phyloP scores from a whole-genome alignment of 176 grass and related monocot genomes.

The Pharus latifolius region DNA sequence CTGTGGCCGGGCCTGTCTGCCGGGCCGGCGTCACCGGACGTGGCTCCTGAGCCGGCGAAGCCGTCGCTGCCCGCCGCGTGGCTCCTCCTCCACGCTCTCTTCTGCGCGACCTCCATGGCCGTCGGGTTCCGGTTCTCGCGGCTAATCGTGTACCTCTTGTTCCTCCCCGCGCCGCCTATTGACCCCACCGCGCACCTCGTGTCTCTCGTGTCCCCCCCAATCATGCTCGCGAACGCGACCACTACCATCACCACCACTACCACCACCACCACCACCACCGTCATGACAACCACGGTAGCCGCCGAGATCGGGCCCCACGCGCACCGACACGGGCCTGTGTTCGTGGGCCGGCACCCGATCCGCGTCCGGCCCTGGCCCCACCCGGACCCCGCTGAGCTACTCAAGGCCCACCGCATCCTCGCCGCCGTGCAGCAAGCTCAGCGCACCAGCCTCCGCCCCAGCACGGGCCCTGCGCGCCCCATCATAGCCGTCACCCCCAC shows the following conservation, averaged over 20 bases:
- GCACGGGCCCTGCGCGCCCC: constrained; percentile 11
- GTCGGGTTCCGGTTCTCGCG: constrained; percentile 94
- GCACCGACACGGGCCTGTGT: constrained; percentile 45
- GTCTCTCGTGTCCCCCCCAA: constrained; percentile 23
- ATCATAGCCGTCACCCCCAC: constrained; percentile 59
- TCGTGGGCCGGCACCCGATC: constrained; percentile 78
- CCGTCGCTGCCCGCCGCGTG: constrained; percentile 36
- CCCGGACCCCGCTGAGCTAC: constrained; percentile 53
- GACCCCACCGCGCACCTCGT: constrained; percentile 16
- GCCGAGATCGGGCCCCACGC: not conserved
- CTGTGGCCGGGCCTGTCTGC: constrained; percentile 4
- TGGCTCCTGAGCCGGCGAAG: constrained; percentile 1
- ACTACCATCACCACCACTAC: constrained; percentile 24
- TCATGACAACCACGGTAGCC: constrained; percentile 24
- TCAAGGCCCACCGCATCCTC: constrained; percentile 74
- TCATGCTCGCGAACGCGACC: constrained; percentile 39
- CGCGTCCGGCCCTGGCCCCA: constrained; percentile 65
- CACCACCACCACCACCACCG: not conserved
- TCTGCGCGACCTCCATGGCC: constrained; percentile 70
- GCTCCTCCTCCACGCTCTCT: constrained; percentile 75
- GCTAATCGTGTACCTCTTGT: constrained; percentile 81
- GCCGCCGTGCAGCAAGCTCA: constrained; percentile 61
- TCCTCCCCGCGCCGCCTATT: constrained; percentile 48
- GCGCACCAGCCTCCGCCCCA: constrained; percentile 22
- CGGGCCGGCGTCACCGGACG: not conserved